These are phyloP conservation scores for Chalciporus sp. DNA, from an alignment of 1,284 basidiomycete genomes.

Conservation along the genomic window DNA sequence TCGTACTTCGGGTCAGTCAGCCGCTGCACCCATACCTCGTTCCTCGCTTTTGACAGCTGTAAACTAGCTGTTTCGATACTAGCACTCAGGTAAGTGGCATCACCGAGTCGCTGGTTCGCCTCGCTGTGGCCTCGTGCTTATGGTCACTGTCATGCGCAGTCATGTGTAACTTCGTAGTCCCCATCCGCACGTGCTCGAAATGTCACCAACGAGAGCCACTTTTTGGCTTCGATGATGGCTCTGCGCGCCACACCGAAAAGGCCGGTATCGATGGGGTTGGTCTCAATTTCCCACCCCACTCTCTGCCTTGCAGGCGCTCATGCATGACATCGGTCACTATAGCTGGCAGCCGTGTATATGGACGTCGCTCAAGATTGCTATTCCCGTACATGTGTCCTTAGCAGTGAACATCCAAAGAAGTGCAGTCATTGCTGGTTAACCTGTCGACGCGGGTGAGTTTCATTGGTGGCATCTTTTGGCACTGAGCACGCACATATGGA, in stretches of 20 bases:
- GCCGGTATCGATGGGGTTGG: conserved; percentile 20
- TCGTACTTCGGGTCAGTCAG: neutral
- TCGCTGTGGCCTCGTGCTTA: neutral
- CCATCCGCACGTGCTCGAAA: conserved; percentile 33
- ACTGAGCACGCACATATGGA: neutral
- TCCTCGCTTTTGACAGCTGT: neutral
- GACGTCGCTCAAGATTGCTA: conserved; percentile 34
- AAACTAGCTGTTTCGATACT: neutral
- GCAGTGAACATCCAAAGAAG: conserved; percentile 27
- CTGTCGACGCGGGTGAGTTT: conserved; percentile 28
- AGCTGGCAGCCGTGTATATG: conserved; percentile 26
- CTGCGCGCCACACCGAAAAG: conserved; percentile 20
- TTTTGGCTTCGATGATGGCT: conserved; percentile 13
- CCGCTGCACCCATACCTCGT: no score
- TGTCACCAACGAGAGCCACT: conserved; percentile 27
- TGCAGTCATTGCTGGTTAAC: conserved; percentile 30
- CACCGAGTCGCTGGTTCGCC: neutral
- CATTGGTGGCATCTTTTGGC: neutral
- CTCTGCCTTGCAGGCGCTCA: neutral
- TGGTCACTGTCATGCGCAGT: conserved; percentile 1
- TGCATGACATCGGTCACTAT: neutral
- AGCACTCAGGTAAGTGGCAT: neutral
- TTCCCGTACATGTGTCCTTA: conserved; percentile 31
- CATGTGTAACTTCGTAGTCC: conserved; percentile 33
- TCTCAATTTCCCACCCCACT: neutral